A percentile compares a stretch with the other conserved stretches of the same genome.
Conservation (phyloP, 768 basidiomycete genomes). For the Tephrocybe rancida region DNA sequence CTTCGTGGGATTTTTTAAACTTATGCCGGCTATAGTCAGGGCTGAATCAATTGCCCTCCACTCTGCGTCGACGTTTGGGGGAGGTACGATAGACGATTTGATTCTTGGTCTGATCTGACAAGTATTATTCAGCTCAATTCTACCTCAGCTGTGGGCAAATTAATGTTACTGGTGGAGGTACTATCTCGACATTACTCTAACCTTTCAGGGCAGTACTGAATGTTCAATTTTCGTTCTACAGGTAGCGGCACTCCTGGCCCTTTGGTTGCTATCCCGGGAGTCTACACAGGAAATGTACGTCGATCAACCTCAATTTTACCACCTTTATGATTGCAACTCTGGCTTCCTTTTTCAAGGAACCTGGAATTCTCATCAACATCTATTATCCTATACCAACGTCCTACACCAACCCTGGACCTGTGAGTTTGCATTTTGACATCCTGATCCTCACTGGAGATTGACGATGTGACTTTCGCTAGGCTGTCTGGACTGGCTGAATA, state of each 20-base stretch:
- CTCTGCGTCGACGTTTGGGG: constrained; percentile 32
- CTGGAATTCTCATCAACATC: constrained; percentile 19
- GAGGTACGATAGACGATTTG: constrained; percentile 27
- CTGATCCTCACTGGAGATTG: too few relatives aligned
- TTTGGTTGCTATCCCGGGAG: constrained; percentile 28
- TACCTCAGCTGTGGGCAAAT: constrained; percentile 41
- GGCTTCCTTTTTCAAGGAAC: constrained; percentile 13
- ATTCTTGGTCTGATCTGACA: not conserved
- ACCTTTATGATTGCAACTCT: not conserved
- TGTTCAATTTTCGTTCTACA: not conserved
- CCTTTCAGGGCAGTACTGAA: not conserved
- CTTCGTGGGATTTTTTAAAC: not conserved
- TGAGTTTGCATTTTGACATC: too few relatives aligned
- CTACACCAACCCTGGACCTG: too few relatives aligned
- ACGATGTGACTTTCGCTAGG: too few relatives aligned
- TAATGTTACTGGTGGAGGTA: constrained; percentile 41
- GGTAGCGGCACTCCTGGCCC: constrained; percentile 27
- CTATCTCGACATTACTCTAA: not conserved
- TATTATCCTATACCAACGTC: too few relatives aligned
- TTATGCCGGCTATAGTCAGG: constrained; percentile 22
- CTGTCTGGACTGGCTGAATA: too few relatives aligned
- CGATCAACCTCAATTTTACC: not conserved
- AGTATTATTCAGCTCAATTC: constrained; percentile 26
- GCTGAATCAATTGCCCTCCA: constrained; percentile 44
- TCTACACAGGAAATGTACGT: constrained; percentile 27